phyloP scores from a whole-genome alignment of 1,284 basidiomycete species.

The Sporisorium iseilematis-ciliati region DNA sequence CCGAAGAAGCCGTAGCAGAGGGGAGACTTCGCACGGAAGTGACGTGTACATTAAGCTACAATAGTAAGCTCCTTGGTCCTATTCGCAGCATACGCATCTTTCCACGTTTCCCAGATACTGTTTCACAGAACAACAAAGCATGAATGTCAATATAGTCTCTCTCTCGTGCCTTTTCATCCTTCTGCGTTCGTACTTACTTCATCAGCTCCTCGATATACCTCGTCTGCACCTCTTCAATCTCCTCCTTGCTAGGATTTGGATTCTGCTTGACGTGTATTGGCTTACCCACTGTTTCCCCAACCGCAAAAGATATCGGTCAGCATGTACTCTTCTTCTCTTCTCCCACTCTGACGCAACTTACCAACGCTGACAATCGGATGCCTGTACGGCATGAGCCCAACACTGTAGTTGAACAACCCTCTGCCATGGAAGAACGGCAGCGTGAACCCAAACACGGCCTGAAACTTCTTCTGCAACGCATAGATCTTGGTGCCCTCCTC shows the following conservation, averaged over 20 bases:
- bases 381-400: slow-evolving; percentile 89
- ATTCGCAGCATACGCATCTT: slow-evolving; percentile 66
- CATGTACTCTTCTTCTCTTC: not conserved
- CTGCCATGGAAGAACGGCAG: slow-evolving; percentile 91
- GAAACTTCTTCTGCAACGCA: slow-evolving; percentile 64
- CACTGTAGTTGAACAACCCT: slow-evolving; percentile 77
- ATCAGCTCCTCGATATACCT: slow-evolving; percentile 85
- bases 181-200: slow-evolving; percentile 34
- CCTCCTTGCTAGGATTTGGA: slow-evolving; percentile 83
- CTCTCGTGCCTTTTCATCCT: not conserved
- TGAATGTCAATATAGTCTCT: not conserved
- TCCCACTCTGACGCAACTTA: slow-evolving; percentile 27
- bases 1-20: too few relatives aligned
- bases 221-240: slow-evolving; percentile 83
- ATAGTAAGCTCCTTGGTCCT: slow-evolving; percentile 67
- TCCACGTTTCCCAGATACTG: slow-evolving; percentile 68
- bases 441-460: slow-evolving; percentile 87
- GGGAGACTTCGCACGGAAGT: too few relatives aligned
- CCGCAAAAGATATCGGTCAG: not conserved
- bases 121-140: not conserved
- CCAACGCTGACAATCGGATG: slow-evolving; percentile 91
- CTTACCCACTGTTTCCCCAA: slow-evolving; percentile 76
- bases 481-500: slow-evolving; percentile 90
- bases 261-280: slow-evolving; percentile 85
- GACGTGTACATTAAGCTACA: slow-evolving; percentile 33